Evolutionary conservation across 1,284 basidiomycete genomes (phyloP), one percentile per base, ranked within the genome.

Genomic region (Malassezia caprae): DNA sequence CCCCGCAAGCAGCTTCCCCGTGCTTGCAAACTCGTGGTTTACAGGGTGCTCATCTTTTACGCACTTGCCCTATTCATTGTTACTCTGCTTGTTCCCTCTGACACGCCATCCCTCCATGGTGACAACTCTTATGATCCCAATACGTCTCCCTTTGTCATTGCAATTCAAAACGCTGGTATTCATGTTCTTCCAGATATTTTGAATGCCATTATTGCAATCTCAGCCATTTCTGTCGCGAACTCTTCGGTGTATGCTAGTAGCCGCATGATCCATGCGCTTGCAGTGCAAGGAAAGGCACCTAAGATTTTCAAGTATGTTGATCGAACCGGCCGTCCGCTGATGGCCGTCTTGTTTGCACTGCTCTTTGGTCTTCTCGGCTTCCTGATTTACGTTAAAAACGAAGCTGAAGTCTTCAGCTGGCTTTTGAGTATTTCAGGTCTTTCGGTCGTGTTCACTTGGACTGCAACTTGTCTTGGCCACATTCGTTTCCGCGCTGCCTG

Each of bases 351-450:
- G 28, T 31, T 68, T 17, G 64, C 61, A 28, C 53, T 72, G 23
- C 30, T 60, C 37, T 64, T 71, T 28, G 70, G 67, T 48, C 53
- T 64, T 30, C 67, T 73, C 34, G 70, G 62, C 24, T 75, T 66
- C 59, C 53, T 69, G 43, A 60, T 70, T 23, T 64, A 68, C 56
- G 51, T 58, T 17, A 59, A 37, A 56, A 67, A 61, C 62, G 77
- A 66, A 53, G 58, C 10, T 39, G 46, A 48, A 28, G 72, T 64
- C 57, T 56, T 69, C 34, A 65, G 66, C 65, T 79, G 79, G 79
- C 72, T 80, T 6, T 63, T 79, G n/a, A 78, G 77, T 39, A 68
- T 80, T 12, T 78, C 77, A 26, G 79, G 79, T 68, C 76, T 80
- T 4, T 77, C 77, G 7, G 78, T 78, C 24, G 76, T 81, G 56